Evolutionary conservation across 306 rosid genomes (phyloP).

Genomic region (Pachyrhizus erosus): DNA sequence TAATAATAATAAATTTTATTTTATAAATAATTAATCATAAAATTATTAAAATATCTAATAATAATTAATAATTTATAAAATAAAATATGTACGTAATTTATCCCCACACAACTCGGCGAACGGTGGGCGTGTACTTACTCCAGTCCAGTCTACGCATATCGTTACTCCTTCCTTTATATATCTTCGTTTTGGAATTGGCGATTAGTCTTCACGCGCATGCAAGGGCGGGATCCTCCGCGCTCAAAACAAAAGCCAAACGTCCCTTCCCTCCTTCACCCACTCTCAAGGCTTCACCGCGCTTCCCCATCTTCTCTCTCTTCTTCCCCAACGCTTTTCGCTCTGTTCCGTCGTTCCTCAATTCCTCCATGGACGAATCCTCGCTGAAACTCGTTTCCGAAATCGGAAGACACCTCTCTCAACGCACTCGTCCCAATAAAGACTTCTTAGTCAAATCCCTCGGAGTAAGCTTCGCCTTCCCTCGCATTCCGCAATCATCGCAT

Average conservation of each 20-base stretch:
- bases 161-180: no score
- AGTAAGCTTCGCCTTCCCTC: slow-evolving; percentile 45
- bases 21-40: no score
- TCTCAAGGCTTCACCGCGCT: background rate
- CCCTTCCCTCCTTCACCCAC: background rate
- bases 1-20: no score
- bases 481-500: background rate
- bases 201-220: slow-evolving; percentile 43
- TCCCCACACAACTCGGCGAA: no score
- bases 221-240: slow-evolving; percentile 54
- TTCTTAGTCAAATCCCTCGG: slow-evolving; percentile 72
- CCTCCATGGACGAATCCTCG: slow-evolving; percentile 63
- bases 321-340: background rate
- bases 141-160: no score
- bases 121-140: no score
- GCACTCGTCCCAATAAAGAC: slow-evolving; percentile 74
- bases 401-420: slow-evolving; percentile 62
- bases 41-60: no score
- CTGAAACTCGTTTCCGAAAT: slow-evolving; percentile 62
- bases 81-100: no score
- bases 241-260: slow-evolving; percentile 18
- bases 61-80: no score
- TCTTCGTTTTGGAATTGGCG: background rate
- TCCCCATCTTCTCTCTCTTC: background rate
- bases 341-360: background rate